These are phyloP conservation scores for Neopestalotiopsis clavispora DNA, from an alignment of 2,329 filamentous ascomycete species.

Conservation along the genomic window DNA sequence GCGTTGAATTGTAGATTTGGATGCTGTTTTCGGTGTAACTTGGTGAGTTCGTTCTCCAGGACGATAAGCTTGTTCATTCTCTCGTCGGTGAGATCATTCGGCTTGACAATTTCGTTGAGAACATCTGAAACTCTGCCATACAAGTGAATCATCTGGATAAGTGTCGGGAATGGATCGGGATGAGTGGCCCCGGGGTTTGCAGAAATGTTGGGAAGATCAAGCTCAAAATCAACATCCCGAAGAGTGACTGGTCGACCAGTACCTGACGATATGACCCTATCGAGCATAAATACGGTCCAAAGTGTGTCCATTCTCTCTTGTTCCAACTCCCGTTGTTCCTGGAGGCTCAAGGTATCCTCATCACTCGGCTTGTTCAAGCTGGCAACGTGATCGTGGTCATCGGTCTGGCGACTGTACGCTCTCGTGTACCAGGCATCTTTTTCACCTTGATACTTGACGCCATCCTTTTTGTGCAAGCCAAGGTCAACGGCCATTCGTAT, in stretches of 20 bases:
- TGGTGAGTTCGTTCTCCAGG: constrained; percentile 83
- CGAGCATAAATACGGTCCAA: constrained; percentile 88
- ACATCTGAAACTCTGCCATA: constrained; percentile 86
- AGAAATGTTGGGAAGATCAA: constrained; percentile 65
- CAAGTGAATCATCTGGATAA: constrained; percentile 84
- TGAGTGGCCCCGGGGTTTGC: constrained; percentile 64
- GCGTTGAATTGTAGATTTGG: constrained; percentile 81
- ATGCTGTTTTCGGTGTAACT: constrained; percentile 74
- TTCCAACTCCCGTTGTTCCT: constrained; percentile 70
- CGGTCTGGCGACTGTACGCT: constrained; percentile 44
- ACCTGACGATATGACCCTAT: constrained; percentile 85
- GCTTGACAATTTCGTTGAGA: constrained; percentile 78
- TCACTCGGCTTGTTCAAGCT: constrained; percentile 44
- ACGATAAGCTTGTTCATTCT: constrained; percentile 72
- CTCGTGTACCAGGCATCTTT: constrained; percentile 55
- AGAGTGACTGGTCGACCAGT: constrained; percentile 85
- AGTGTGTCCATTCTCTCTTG: constrained; percentile 86
- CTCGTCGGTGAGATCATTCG: constrained; percentile 75
- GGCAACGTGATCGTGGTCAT: constrained; percentile 26
- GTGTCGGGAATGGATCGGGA: constrained; percentile 79
- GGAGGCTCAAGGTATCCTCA: constrained; percentile 45
- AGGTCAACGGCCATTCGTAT: constrained; percentile 85
- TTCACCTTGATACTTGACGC: constrained; percentile 66
- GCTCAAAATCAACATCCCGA: constrained; percentile 83
- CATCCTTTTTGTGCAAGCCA: constrained; percentile 81